Conservation (phyloP, 140 eudicot species). For the Senecio squalidus region DNA sequence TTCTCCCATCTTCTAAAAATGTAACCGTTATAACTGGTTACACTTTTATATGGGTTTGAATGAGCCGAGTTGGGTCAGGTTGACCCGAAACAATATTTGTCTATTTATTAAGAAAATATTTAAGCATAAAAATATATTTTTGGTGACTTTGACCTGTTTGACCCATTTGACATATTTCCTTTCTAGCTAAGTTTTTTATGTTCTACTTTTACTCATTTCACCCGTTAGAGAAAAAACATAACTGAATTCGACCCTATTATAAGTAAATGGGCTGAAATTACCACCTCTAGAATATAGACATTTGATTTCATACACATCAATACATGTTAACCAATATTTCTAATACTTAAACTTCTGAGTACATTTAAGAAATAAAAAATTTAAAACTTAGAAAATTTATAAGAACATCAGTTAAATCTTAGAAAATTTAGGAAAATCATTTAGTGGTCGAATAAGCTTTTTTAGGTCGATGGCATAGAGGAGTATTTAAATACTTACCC, state of each 20-base stretch:
- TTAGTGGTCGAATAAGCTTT: background rate
- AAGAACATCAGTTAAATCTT: slow-evolving; percentile 7
- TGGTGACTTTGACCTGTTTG: background rate
- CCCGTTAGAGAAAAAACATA: background rate
- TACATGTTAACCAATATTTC: too few species aligned
- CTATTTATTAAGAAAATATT: too few species aligned
- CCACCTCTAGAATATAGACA: background rate
- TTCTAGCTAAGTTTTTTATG: background rate
- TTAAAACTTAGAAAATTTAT: too few species aligned
- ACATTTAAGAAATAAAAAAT: too few species aligned
- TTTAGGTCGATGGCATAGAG: background rate
- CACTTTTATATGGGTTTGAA: background rate
- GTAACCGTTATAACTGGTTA: background rate
- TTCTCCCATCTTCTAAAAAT: too few species aligned
- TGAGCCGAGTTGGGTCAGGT: background rate
- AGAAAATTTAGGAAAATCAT: background rate
- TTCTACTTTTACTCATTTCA: too few species aligned
- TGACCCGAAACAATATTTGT: background rate
- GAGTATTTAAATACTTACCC: slow-evolving; percentile 40
- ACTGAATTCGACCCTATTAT: background rate
- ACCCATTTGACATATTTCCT: too few species aligned
- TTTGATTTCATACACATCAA: background rate
- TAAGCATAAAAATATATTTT: too few species aligned
- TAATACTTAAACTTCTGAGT: too few species aligned
- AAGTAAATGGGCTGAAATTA: background rate